Base-by-base conservation (phyloP, 345 rosid genomes). In the Corchorus capsularis region DNA sequence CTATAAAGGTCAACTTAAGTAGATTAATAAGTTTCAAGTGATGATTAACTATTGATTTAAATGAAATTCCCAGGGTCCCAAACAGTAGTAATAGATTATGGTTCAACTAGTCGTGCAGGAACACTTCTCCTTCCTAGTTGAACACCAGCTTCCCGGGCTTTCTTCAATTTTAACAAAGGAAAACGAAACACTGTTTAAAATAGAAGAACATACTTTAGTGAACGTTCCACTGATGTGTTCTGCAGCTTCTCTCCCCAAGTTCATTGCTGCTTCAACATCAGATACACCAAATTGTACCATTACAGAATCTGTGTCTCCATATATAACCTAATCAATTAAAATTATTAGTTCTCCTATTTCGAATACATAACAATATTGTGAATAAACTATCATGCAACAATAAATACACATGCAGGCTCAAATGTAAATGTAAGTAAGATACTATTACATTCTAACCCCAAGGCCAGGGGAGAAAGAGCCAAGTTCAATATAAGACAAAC, bases 251-350 rank as follows among this genome's bases (percentile, higher is more conserved):
- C 92, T 91, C 76, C 98, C 98, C 87, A 96, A 82, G 63, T 71
- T 88, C 99, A 93, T 96, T 7, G 97, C 97, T 80, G 81, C 89
- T 80, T 86, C 91, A 41, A 96, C 89, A 20, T 92, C 88, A 65
- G 88, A 79, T 46, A 87, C 94, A 60, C 99, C 98, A 79, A 96
- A 96, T 87, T 96, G 98, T 78, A 96, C 99, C 99, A 96, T 96
- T 52, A 96, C 98, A 3, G 99, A 96, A 90, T 96, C 98, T 6
- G 99, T 96, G 82, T 96, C 99, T 73, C 98, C 99, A 84, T 96
- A 96, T 67, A 96, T 89, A 73, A 96, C 95, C 99, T 96, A 82
- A 79, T 64, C 66, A 74, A 60, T 75, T 60, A 41, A 69, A 16
- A 47, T 61, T 34, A 27, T 32, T 47, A 32, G 41, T 17, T 22